Evolutionary conservation across 768 basidiomycete genomes (phyloP).

Genomic region (Crassisporium funariophilum): DNA sequence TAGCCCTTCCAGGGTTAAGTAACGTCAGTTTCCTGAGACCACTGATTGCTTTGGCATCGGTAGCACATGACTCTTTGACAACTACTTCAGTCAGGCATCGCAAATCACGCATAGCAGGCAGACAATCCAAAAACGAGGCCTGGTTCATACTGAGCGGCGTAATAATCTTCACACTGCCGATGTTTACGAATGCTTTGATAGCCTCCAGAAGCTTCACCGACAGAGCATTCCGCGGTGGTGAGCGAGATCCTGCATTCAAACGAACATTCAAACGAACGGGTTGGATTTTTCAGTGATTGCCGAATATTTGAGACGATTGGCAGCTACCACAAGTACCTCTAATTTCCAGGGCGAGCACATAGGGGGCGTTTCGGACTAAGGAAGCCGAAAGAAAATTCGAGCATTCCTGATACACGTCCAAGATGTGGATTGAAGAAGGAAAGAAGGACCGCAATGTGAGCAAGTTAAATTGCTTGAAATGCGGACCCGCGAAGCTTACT

Average conservation of each 20-base stretch:
- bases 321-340: slow-evolving; percentile 36
- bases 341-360: slow-evolving; percentile 47
- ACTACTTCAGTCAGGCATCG: slow-evolving; percentile 27
- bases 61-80: slow-evolving; percentile 40
- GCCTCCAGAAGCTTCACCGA: slow-evolving; percentile 29
- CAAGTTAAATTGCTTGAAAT: slow-evolving; percentile 6
- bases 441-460: too few species aligned
- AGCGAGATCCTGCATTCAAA: slow-evolving; percentile 24
- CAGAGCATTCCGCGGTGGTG: slow-evolving; percentile 33
- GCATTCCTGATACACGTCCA: slow-evolving; percentile 24
- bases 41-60: slow-evolving; percentile 30
- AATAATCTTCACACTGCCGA: slow-evolving; percentile 34
- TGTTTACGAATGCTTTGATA: slow-evolving; percentile 33
- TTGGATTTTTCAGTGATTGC: slow-evolving; percentile 1
- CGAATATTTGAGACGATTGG: slow-evolving; percentile 10
- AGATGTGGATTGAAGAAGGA: slow-evolving; percentile 1
- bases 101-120: slow-evolving; percentile 25
- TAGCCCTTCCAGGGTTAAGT: slow-evolving; percentile 39
- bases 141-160: slow-evolving; percentile 36
- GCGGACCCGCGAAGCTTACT: slow-evolving; percentile 13
- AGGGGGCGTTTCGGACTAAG: slow-evolving; percentile 37
- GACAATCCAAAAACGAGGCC: slow-evolving; percentile 33
- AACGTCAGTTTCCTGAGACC: slow-evolving; percentile 35
- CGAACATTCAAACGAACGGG: neutral
- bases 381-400: slow-evolving; percentile 43